Evolutionary conservation across 768 basidiomycete genomes (phyloP), one percentile per base, ranked within the genome.

Genomic region (Clathrus columnatus): DNA sequence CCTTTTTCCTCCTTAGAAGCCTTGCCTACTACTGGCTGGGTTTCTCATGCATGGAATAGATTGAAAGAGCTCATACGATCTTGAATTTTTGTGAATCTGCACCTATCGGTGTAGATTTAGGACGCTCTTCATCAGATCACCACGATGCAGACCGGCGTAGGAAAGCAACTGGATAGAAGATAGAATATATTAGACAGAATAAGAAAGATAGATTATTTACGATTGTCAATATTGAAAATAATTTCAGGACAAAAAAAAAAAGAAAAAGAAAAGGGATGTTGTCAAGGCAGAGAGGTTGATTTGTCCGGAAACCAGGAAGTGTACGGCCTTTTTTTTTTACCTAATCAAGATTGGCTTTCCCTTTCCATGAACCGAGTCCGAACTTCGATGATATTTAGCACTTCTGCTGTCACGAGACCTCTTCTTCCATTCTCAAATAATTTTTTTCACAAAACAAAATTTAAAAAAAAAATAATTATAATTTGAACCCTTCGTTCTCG

Each of bases 21-120:
- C 66, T 72, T 74, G 64, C 61, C 53, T 50, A 59, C 68, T 65
- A 78, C 76, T 72, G 77, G 78, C 63, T 85, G 85, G 86, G 70
- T 82, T 69, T 81, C 81, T 78, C 80, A 82, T 68, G 72, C 74
- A 61, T 82, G 80, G 82, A 74, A 80, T 70, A 77, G 72, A 70
- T 70, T 88, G 64, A 82, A 82, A 77, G 74, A 72, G 69, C 79
- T 85, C 69, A 83, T 79, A 73, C 79, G 83, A 62, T n/a, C 36
- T 57, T 56, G 43, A 59, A 51, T 43, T 53, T 60, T 58, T 55
- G 47, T 53, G 50, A 28, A 18, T 57, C 29, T 52, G 32, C 30
- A 23, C 20, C 32, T 50, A 29, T 32, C 30, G 30, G 18, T 57
- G 56, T 27, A 50, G 56, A 29, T 14, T 10, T 16, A 57, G 41